These are phyloP conservation scores for Cryptosporidium bovis DNA, from an alignment of 169 alveolate species.

Conservation along the genomic window DNA sequence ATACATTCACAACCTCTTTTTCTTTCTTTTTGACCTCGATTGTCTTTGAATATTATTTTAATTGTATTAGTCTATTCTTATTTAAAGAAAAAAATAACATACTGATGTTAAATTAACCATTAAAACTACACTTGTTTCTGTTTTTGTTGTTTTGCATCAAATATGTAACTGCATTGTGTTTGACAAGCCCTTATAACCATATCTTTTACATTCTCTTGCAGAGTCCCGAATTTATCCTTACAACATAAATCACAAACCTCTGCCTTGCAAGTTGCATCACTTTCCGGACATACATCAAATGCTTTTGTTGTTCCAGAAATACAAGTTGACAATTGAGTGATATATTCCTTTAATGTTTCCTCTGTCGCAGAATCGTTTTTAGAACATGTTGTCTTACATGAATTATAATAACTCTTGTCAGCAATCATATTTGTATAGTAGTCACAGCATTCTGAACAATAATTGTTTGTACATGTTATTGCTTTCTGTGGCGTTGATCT, in stretches of 20 bases:
- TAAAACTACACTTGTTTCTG: background rate
- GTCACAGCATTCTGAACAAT: slow-evolving; percentile 80
- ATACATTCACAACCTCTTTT: no score
- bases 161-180: slow-evolving; percentile 38
- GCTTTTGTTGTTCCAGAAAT: slow-evolving; percentile 64
- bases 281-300: slow-evolving; percentile 61
- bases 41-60: no score
- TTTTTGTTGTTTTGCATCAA: background rate
- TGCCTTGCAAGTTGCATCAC: slow-evolving; percentile 35
- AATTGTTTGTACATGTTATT: slow-evolving; percentile 70
- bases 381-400: slow-evolving; percentile 52
- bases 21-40: no score
- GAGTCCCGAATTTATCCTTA: slow-evolving; percentile 15
- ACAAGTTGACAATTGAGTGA: slow-evolving; percentile 25
- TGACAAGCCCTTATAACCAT: slow-evolving; percentile 48
- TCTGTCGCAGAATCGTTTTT: slow-evolving; percentile 22
- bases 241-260: slow-evolving; percentile 68
- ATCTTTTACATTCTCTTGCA: slow-evolving; percentile 9
- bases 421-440: slow-evolving; percentile 78
- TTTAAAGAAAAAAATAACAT: no score
- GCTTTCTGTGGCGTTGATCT: slow-evolving; percentile 44
- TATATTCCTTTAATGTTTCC: slow-evolving; percentile 27
- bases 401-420: slow-evolving; percentile 39
- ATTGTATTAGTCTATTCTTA: no score
- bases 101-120: no score